These are phyloP conservation scores for Spirogloea muscicola DNA, from an alignment of 139 green algal species.

Conservation along the genomic window DNA sequence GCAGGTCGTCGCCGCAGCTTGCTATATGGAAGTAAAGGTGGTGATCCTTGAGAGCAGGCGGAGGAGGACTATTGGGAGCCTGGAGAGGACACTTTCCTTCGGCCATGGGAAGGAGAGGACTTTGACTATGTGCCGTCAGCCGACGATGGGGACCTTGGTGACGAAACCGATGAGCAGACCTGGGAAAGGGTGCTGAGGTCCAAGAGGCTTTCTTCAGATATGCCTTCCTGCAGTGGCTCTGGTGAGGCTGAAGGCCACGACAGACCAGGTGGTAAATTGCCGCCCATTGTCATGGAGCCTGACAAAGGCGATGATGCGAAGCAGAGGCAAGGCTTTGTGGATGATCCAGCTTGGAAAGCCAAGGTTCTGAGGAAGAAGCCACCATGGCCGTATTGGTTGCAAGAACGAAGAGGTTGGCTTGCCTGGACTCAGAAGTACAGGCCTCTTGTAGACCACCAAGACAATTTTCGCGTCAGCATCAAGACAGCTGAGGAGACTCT, in stretches of 20 bases:
- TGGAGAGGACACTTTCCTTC: conserved; percentile 27
- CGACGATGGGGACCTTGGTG: too few relatives aligned
- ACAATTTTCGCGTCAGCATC: conserved; percentile 10
- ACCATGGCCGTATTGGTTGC: conserved; percentile 19
- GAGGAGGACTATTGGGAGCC: conserved; percentile 25
- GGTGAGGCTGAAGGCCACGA: not conserved
- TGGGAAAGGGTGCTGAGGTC: too few relatives aligned
- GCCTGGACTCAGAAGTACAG: conserved; percentile 13
- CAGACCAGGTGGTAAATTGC: not conserved
- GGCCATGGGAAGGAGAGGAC: not conserved
- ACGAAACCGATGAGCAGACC: too few relatives aligned
- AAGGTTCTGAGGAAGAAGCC: conserved; percentile 8
- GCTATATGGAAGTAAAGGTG: too few relatives aligned
- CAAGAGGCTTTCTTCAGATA: not conserved
- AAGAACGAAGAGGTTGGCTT: not conserved
- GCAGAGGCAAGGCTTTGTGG: not conserved
- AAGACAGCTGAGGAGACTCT: conserved; percentile 9
- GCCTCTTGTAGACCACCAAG: conserved; percentile 1
- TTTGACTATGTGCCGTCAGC: too few relatives aligned
- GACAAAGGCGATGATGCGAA: not conserved
- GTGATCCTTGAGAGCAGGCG: not conserved
- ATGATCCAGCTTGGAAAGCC: conserved; percentile 9
- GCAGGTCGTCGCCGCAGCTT: too few relatives aligned
- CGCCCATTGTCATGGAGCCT: not conserved
- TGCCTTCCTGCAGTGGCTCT: not conserved